Percentiles rank a stretch among this genome's conserved stretches.
These are phyloP conservation scores for Paramarasmius palmivorus DNA, from an alignment of 1,284 basidiomycete species.

Conservation along the genomic window DNA sequence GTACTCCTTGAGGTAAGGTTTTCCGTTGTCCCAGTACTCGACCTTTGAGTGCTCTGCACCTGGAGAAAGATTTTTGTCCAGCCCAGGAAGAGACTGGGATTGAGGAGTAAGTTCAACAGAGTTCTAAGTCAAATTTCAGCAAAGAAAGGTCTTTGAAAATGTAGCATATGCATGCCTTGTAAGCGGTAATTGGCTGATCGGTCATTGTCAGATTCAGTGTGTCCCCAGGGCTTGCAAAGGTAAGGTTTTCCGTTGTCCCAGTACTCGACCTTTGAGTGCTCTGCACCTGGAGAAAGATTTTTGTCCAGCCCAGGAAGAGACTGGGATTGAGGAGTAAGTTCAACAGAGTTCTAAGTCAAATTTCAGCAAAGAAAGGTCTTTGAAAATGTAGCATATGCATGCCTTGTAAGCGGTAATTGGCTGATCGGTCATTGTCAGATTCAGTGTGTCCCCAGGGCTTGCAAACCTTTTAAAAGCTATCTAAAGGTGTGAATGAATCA, in stretches of 20 bases:
- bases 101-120: constrained; percentile 35
- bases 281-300: constrained; percentile 44
- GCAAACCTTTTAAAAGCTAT: no score
- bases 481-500: no score
- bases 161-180: constrained; percentile 50
- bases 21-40: constrained; percentile 61
- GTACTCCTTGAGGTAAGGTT: constrained; percentile 49
- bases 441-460: no score
- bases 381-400: constrained; percentile 3
- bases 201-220: no score
- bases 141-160: background rate
- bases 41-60: constrained; percentile 54
- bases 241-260: constrained; percentile 64
- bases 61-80: constrained; percentile 45
- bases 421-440: constrained; percentile 9
- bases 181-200: constrained; percentile 8
- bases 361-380: no score
- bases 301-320: constrained; percentile 48
- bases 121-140: constrained; percentile 7
- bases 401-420: constrained; percentile 45
- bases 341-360: constrained; percentile 21
- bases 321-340: constrained; percentile 40
- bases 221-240: constrained; percentile 38
- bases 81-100: constrained; percentile 45
- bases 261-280: constrained; percentile 54